phyloP scores from a whole-genome alignment of 371 early-diverging fungal genomes.

The Catenaria anguillulae region DNA sequence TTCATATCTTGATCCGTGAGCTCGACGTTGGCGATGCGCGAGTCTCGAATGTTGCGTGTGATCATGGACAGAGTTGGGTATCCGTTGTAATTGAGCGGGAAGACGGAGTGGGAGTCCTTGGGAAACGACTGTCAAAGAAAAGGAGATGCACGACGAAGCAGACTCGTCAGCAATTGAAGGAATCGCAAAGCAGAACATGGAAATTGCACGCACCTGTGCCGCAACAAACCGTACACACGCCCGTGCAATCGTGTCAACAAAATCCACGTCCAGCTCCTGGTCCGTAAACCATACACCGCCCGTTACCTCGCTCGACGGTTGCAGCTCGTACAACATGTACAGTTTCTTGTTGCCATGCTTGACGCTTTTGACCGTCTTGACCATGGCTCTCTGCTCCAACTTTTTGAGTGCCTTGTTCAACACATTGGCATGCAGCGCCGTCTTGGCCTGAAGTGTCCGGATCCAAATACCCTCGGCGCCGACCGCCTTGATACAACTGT shows the following conservation, averaged over 20 bases:
- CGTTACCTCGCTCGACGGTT: slow-evolving; percentile 84
- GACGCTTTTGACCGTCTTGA: slow-evolving; percentile 87
- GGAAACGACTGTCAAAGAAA: neutral
- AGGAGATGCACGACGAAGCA: too few relatives aligned
- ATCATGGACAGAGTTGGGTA: slow-evolving; percentile 63
- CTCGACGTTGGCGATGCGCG: slow-evolving; percentile 54
- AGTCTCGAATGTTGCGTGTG: slow-evolving; percentile 48
- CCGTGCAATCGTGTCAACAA: slow-evolving; percentile 67
- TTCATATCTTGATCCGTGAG: slow-evolving; percentile 61
- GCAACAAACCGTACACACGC: slow-evolving; percentile 49
- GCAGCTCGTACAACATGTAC: slow-evolving; percentile 81
- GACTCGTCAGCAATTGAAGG: neutral
- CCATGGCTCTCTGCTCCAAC: slow-evolving; percentile 67
- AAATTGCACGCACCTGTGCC: slow-evolving; percentile 7
- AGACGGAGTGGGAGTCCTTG: slow-evolving; percentile 31
- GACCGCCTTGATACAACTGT: slow-evolving; percentile 61
- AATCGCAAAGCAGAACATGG: neutral
- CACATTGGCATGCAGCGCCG: slow-evolving; percentile 67
- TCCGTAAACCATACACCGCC: slow-evolving; percentile 97
- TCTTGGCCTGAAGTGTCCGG: slow-evolving; percentile 69
- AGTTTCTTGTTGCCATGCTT: slow-evolving; percentile 79
- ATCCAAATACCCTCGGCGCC: slow-evolving; percentile 84
- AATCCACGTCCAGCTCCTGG: slow-evolving; percentile 87
- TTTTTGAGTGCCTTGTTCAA: slow-evolving; percentile 64
- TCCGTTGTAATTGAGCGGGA: slow-evolving; percentile 32